Percentiles rank a stretch among this genome's conserved stretches.
phyloP scores from a whole-genome alignment of 306 rosid genomes.

The Cercis canadensis region DNA sequence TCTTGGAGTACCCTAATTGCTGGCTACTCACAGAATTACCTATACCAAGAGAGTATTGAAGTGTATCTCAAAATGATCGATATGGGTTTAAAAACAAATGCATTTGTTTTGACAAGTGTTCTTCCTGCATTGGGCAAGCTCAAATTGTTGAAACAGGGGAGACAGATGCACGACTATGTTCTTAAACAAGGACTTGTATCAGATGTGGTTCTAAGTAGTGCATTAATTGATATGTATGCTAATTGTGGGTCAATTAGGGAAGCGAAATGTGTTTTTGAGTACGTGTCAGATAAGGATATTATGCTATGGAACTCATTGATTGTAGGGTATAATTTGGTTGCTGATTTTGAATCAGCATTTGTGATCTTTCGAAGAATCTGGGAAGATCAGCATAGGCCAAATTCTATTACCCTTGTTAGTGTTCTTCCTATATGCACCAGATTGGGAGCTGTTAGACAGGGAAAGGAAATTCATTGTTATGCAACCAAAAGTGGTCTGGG shows the following conservation, averaged over 20 bases:
- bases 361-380: conserved; percentile 42
- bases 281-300: conserved; percentile 39
- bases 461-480: conserved; percentile 59
- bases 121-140: conserved; percentile 42
- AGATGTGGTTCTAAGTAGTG: conserved; percentile 47
- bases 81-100: conserved; percentile 46
- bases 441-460: conserved; percentile 48
- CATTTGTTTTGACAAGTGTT: conserved; percentile 36
- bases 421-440: conserved; percentile 57
- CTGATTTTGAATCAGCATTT: conserved; percentile 42
- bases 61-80: conserved; percentile 42
- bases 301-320: conserved; percentile 53
- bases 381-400: conserved; percentile 46
- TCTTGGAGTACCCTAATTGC: conserved; percentile 55
- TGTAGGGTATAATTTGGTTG: conserved; percentile 46
- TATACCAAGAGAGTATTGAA: conserved; percentile 39
- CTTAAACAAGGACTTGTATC: conserved; percentile 40
- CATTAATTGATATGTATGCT: conserved; percentile 53
- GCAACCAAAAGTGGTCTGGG: conserved; percentile 45
- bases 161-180: conserved; percentile 48
- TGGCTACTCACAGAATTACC: conserved; percentile 51
- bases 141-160: conserved; percentile 50
- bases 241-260: conserved; percentile 55
- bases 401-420: conserved; percentile 48
- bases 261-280: conserved; percentile 40